phyloP scores from a whole-genome alignment of 225 moss, liverwort and hornwort genomes.

The Pseudoscleropodium purum region DNA sequence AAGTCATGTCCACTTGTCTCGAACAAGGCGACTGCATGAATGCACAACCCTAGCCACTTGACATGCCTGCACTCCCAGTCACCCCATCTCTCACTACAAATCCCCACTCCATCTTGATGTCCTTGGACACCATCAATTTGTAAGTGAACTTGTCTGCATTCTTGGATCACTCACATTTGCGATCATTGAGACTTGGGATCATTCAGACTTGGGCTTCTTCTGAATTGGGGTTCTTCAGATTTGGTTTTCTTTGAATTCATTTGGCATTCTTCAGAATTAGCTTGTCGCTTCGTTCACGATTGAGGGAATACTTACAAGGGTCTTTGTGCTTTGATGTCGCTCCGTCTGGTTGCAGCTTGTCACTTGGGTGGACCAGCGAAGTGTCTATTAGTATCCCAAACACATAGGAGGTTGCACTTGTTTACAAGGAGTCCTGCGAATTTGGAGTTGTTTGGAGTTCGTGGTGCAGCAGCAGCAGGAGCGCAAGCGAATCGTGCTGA shows the following conservation, averaged over 20 bases:
- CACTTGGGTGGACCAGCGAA: neutral
- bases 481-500: neutral
- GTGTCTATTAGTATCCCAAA: neutral
- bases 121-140: neutral
- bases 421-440: neutral
- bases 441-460: neutral
- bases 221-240: neutral
- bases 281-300: neutral
- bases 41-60: neutral
- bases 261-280: neutral
- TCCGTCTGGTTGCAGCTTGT: neutral
- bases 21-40: neutral
- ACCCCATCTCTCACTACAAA: neutral
- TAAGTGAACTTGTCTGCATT: neutral
- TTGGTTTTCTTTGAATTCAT: neutral
- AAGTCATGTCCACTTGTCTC: neutral
- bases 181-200: too few relatives aligned
- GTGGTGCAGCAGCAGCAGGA: neutral
- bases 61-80: neutral
- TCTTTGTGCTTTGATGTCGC: neutral
- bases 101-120: neutral
- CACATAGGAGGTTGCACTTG: neutral
- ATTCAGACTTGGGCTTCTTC: neutral
- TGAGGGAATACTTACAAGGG: neutral
- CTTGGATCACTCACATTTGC: neutral